phyloP scores from a whole-genome alignment of 768 basidiomycete species.

The Lentinus tigrinus region DNA sequence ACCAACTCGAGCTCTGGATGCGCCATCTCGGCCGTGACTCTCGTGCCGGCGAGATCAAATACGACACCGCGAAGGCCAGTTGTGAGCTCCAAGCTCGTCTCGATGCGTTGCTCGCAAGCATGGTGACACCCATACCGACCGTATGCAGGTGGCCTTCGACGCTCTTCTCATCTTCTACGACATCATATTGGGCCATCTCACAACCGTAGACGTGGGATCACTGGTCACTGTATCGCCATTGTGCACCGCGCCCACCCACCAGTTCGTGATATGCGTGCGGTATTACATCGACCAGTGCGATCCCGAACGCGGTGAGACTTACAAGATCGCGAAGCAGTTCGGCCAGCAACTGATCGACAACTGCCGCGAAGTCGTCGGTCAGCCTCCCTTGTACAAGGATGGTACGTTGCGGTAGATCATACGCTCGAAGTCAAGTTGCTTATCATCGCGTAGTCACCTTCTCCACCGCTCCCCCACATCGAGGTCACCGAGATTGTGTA shows the following conservation, averaged over 20 bases:
- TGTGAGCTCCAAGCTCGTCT: slow-evolving; percentile 77
- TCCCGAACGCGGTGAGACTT: slow-evolving; percentile 82
- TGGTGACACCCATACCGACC: slow-evolving; percentile 89
- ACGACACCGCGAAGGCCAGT: slow-evolving; percentile 83
- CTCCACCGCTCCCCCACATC: slow-evolving; percentile 95
- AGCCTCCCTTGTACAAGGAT: slow-evolving; percentile 91
- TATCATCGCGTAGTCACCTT: slow-evolving; percentile 70
- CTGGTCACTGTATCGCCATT: slow-evolving; percentile 94
- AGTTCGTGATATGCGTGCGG: slow-evolving; percentile 91
- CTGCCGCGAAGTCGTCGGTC: slow-evolving; percentile 77
- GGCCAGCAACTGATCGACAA: slow-evolving; percentile 96
- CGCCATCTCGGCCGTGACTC: slow-evolving; percentile 94
- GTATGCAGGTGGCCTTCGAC: slow-evolving; percentile 93
- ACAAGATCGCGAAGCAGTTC: slow-evolving; percentile 94
- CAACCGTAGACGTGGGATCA: slow-evolving; percentile 95
- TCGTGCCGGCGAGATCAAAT: slow-evolving; percentile 86
- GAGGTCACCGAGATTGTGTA: slow-evolving; percentile 91
- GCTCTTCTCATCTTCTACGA: slow-evolving; percentile 96
- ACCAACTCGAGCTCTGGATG: slow-evolving; percentile 95
- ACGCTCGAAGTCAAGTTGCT: not conserved
- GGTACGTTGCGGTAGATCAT: slow-evolving; percentile 55
- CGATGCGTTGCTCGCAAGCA: slow-evolving; percentile 88
- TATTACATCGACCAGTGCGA: slow-evolving; percentile 88
- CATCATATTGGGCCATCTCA: slow-evolving; percentile 93
- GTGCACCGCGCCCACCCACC: slow-evolving; percentile 96